Evolutionary conservation across 768 basidiomycete species (phyloP).

Genomic region (Sporobolomyces phaffii): DNA sequence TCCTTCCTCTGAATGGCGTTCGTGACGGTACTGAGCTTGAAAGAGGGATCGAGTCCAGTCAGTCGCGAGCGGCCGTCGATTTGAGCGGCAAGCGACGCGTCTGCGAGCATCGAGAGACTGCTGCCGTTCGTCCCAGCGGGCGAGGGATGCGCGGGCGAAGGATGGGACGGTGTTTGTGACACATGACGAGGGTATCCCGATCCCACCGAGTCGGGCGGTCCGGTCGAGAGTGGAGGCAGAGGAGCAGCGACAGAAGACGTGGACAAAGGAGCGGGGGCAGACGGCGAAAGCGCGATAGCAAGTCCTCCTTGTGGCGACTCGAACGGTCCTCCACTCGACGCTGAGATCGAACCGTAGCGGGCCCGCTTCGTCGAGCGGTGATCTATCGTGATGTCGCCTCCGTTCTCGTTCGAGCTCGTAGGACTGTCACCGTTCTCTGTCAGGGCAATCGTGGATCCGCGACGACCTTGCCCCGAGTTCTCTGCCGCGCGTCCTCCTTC

Average conservation of each 20-base stretch:
- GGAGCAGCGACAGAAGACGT: not conserved
- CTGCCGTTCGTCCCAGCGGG: not conserved
- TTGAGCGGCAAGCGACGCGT: constrained; percentile 31
- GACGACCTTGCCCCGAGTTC: not conserved
- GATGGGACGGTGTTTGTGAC: not conserved
- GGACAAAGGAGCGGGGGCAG: not conserved
- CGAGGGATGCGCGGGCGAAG: not conserved
- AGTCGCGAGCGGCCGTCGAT: constrained; percentile 23
- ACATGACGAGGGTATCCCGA: not conserved
- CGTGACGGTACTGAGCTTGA: constrained; percentile 29
- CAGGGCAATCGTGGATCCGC: not conserved
- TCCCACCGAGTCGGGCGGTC: not conserved
- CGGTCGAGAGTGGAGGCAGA: not conserved
- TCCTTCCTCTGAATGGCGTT: constrained; percentile 16
- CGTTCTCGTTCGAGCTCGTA: constrained; percentile 2
- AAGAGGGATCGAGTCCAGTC: constrained; percentile 21
- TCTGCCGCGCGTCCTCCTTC: constrained; percentile 8
- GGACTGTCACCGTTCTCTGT: not conserved
- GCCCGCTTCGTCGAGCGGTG: not conserved
- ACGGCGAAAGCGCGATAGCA: not conserved
- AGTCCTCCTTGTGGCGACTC: not conserved
- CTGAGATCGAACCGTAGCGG: not conserved
- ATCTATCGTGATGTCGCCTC: not conserved
- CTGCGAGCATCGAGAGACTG: constrained; percentile 25
- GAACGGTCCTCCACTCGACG: not conserved